Conservation (phyloP, 192 early-diverging fungal genomes). For the Geranomyces variabilis region DNA sequence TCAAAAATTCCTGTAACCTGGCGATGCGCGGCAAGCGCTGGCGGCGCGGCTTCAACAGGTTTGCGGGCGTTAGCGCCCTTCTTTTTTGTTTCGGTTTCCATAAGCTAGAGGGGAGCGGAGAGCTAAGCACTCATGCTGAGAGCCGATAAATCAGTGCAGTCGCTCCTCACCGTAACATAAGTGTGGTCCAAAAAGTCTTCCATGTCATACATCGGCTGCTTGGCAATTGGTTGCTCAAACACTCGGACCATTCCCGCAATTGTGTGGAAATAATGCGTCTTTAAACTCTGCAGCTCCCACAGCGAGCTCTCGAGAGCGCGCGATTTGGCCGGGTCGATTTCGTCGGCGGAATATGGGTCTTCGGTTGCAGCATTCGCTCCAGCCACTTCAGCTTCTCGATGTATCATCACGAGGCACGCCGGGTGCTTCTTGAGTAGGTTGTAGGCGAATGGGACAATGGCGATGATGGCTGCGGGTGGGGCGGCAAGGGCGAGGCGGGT, state of each 20-base stretch:
- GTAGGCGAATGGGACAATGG: slow-evolving; percentile 88
- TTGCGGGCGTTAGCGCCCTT: not conserved
- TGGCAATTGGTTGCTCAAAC: slow-evolving; percentile 86
- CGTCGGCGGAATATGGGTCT: slow-evolving; percentile 59
- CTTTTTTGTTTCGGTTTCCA: slow-evolving; percentile 16
- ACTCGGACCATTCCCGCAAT: slow-evolving; percentile 83
- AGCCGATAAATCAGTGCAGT: not conserved
- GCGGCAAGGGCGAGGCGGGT: slow-evolving; percentile 78
- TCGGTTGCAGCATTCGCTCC: not conserved
- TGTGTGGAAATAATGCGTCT: slow-evolving; percentile 85
- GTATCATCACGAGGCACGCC: slow-evolving; percentile 85
- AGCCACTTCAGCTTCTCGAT: slow-evolving; percentile 40
- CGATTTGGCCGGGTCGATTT: slow-evolving; percentile 78
- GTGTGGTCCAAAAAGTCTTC: slow-evolving; percentile 98
- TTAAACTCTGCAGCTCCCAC: slow-evolving; percentile 90
- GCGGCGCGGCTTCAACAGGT: not conserved
- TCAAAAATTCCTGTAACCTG: slow-evolving; percentile 11
- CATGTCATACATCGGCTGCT: slow-evolving; percentile 77
- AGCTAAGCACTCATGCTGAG: not conserved
- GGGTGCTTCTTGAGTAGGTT: slow-evolving; percentile 93
- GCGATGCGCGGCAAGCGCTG: slow-evolving; percentile 14
- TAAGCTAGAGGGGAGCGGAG: slow-evolving; percentile 15
- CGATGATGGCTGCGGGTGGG: slow-evolving; percentile 83
- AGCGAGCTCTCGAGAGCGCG: slow-evolving; percentile 82
- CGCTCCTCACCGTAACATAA: slow-evolving; percentile 39